Evolutionary conservation across 345 rosid species (phyloP).

Genomic region (Melaleuca alternifolia): DNA sequence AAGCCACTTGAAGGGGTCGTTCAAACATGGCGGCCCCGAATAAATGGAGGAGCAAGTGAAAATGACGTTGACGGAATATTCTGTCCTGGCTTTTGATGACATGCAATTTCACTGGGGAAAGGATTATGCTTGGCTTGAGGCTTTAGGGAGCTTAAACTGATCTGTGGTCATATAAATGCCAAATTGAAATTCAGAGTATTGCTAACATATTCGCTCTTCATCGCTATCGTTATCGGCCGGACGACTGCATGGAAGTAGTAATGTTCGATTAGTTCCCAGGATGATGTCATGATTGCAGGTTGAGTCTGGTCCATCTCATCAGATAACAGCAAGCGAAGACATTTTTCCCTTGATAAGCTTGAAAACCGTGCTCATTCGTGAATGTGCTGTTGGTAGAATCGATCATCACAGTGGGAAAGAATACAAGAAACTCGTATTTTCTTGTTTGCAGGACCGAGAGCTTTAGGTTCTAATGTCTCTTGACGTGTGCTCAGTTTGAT

Average conservation of each 20-base stretch:
- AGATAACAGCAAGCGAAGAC: background rate
- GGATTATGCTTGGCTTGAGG: background rate
- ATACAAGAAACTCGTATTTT: background rate
- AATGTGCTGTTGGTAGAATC: accelerated
- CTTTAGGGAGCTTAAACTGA: background rate
- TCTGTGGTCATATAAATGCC: too few relatives aligned
- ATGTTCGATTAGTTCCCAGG: background rate
- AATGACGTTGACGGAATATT: background rate
- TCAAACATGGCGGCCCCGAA: background rate
- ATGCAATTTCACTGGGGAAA: background rate
- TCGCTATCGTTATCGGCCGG: too few relatives aligned
- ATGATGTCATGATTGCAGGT: background rate
- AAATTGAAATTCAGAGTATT: too few relatives aligned
- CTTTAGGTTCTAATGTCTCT: background rate
- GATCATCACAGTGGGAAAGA: accelerated
- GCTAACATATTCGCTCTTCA: too few relatives aligned
- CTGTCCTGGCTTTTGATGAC: background rate
- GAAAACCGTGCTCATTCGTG: background rate
- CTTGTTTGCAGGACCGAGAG: background rate
- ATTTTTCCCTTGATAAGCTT: background rate
- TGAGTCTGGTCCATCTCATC: background rate
- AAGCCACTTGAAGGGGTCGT: background rate
- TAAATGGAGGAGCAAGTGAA: background rate
- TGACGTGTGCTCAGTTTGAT: background rate
- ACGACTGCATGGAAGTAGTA: background rate